These are phyloP conservation scores for Neofusicoccum ribis DNA, from an alignment of 2,329 filamentous ascomycete species.

Conservation along the genomic window DNA sequence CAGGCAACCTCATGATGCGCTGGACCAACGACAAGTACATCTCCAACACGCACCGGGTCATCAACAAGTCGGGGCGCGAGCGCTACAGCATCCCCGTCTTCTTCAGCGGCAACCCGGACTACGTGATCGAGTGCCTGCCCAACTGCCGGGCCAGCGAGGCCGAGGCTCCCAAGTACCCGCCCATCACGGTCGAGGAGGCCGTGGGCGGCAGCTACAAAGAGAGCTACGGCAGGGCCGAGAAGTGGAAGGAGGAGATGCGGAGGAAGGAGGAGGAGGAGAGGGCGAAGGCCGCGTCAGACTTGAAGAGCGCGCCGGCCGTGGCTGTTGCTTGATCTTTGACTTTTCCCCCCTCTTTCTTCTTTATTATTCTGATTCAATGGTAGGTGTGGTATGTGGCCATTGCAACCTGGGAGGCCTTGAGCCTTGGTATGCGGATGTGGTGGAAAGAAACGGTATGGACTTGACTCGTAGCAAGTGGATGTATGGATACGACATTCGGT, in stretches of 20 bases:
- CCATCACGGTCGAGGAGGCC: conserved; percentile 46
- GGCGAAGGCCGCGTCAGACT: not conserved
- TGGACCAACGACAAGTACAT: conserved; percentile 46
- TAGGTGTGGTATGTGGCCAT: not conserved
- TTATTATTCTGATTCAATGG: not conserved
- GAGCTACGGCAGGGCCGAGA: conserved; percentile 46
- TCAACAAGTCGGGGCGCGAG: conserved; percentile 42
- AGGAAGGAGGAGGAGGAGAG: conserved; percentile 6
- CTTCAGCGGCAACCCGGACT: conserved; percentile 48
- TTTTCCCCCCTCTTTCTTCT: not conserved
- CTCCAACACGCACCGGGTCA: conserved; percentile 45
- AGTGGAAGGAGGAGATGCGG: conserved; percentile 33
- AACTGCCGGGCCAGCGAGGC: conserved; percentile 39
- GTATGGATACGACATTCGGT: not conserved
- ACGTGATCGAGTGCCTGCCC: conserved; percentile 44
- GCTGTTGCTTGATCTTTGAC: conserved; percentile 9
- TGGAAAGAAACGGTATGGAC: not conserved
- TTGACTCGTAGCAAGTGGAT: not conserved
- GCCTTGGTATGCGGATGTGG: not conserved
- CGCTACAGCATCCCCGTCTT: conserved; percentile 47
- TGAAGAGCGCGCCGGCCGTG: conserved; percentile 8
- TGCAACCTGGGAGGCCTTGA: not conserved
- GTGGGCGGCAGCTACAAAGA: conserved; percentile 44
- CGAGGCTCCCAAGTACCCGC: conserved; percentile 42
- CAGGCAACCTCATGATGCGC: conserved; percentile 44